Conservation (phyloP, 1,284 basidiomycete species). For the Sporisorium iseilematis-ciliati region DNA sequence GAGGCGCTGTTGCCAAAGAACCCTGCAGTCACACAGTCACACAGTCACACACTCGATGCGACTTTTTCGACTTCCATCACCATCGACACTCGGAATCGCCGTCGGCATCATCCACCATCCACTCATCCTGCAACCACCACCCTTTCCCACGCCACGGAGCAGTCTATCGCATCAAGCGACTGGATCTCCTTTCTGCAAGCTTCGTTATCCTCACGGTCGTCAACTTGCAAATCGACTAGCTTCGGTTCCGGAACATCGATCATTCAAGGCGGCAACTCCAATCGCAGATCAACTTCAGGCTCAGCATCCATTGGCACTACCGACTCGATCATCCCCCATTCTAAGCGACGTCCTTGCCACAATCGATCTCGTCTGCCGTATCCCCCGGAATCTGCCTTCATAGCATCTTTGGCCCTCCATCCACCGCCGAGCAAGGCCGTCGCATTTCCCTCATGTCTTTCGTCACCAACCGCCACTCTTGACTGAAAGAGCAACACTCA, state of each 20-base stretch:
- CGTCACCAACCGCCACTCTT: constrained; percentile 9
- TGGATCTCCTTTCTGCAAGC: not conserved
- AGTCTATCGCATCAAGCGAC: not conserved
- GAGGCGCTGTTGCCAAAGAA: constrained; percentile 1
- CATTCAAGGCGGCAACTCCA: not conserved
- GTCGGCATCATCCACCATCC: constrained; percentile 20
- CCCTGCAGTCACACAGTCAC: no score
- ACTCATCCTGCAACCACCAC: not conserved
- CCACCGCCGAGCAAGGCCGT: constrained; percentile 9
- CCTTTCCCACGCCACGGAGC: not conserved
- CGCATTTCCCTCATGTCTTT: constrained; percentile 13
- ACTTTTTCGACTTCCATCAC: constrained; percentile 2
- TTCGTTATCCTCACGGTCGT: not conserved
- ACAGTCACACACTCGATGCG: no score
- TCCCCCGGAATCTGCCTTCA: not conserved
- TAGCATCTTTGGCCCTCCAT: constrained; percentile 1
- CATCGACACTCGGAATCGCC: constrained; percentile 20
- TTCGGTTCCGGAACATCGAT: not conserved
- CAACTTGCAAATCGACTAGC: not conserved
- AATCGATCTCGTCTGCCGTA: no score
- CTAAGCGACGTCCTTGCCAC: not conserved
- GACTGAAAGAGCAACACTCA: constrained; percentile 20
- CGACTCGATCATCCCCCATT: not conserved
- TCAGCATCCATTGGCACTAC: not conserved
- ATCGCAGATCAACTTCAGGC: not conserved